These are phyloP conservation scores for Penicillium robsamsonii DNA, from an alignment of 495 filamentous ascomycete species.

Conservation along the genomic window DNA sequence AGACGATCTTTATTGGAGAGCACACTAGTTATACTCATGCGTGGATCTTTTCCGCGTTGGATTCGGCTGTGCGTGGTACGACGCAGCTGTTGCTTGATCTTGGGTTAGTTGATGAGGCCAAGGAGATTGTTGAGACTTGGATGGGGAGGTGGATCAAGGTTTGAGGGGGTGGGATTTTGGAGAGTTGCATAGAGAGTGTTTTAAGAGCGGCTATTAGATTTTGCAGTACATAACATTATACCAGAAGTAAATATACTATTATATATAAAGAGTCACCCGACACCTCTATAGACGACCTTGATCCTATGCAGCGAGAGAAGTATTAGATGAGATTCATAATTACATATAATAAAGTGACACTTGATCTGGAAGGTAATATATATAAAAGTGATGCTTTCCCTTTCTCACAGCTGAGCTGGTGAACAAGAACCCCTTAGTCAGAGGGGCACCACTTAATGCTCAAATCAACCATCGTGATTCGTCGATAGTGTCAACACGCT, in stretches of 20 bases:
- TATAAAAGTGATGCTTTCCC: too few species aligned
- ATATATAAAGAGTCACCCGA: too few species aligned
- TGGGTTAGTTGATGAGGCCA: constrained; percentile 69
- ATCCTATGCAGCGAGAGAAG: too few species aligned
- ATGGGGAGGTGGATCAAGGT: constrained; percentile 63
- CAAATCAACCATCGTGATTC: too few species aligned
- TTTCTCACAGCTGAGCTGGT: too few species aligned
- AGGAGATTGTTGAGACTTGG: constrained; percentile 60
- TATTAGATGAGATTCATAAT: too few species aligned
- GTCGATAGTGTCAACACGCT: too few species aligned
- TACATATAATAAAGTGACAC: too few species aligned
- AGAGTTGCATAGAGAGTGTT: neutral
- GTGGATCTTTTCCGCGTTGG: constrained; percentile 68
- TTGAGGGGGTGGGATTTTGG: constrained; percentile 7
- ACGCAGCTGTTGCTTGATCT: constrained; percentile 65
- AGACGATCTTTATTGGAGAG: constrained; percentile 67
- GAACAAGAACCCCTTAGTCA: too few species aligned
- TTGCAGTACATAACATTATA: neutral
- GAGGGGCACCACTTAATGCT: too few species aligned
- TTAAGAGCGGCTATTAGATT: neutral
- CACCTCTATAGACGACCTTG: too few species aligned
- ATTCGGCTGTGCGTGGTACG: constrained; percentile 63
- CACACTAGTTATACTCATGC: constrained; percentile 74
- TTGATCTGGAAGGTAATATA: too few species aligned
- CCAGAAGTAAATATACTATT: neutral